Base-by-base conservation (phyloP, 2,329 filamentous ascomycete species). In the Exserohilum rostratum region DNA sequence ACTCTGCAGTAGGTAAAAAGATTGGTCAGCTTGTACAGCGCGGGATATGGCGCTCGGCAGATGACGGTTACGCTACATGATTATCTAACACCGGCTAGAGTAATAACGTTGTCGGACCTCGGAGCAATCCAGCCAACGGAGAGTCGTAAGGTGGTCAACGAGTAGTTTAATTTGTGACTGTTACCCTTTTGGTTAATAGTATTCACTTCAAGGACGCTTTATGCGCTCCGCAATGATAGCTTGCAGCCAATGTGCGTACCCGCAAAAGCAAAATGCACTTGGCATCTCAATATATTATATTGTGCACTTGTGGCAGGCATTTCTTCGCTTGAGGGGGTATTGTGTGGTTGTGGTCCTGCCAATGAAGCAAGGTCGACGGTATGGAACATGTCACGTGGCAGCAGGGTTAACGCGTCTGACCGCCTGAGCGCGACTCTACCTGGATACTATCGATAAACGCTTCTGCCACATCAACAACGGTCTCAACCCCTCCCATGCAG, bases 401-500 rank as follows among this genome's bases (percentile, higher is more conserved):
- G 11, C 42, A 50, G 44, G 22, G 27, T 30, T 31, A 34, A 46
- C 25, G 46, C 50, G 40, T 49, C 43, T 45, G 47, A 46, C 47
- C 58, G 62, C 56, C 49, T 49, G 47, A 50, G 38, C 52, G 52
- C 52, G 47, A 51, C 52, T 29, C 33, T 35, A n/a, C 46, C 50
- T 47, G 40, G 46, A 42, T 44, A 38, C 54, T 63, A 65, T 67
- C 64, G 57, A 54, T 65, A 61, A 68, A 64, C 62, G 62, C 49
- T 49, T 62, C 60, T 49, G 55, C 33, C 46, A 59, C 42, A 59
- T 43, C 45, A 50, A 48, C 45, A 54, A 54, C 47, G 38, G 43
- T 44, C 49, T 35, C 39, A 51, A 52, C 45, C 46, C 55, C 43
- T 58, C 58, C 58, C 58, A 72, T 71, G 70, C 68, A 67, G 67